Evolutionary conservation across 805 yeast genomes (phyloP).

Genomic region (Candida silvatica): DNA sequence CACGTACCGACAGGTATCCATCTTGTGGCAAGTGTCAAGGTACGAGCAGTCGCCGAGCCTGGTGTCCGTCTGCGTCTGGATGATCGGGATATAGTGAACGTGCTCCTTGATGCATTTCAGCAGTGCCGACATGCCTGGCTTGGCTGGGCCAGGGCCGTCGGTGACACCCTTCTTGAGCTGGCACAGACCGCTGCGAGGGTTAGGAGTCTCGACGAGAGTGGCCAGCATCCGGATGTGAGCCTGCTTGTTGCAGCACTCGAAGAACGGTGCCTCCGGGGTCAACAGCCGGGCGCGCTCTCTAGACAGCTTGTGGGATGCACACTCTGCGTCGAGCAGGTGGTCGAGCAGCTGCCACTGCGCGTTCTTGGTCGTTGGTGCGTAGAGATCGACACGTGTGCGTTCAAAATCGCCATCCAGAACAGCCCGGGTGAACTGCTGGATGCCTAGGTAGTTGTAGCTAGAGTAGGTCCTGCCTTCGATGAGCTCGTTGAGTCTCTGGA

Average conservation of each 20-base stretch:
- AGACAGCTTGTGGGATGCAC: conserved; percentile 32
- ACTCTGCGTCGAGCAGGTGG: conserved; percentile 15
- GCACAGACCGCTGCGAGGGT: conserved; percentile 14
- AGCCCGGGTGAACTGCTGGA: too few species aligned
- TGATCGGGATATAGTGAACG: conserved; percentile 47
- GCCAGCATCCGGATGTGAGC: conserved; percentile 24
- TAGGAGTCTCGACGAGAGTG: conserved; percentile 14
- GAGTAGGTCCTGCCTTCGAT: too few species aligned
- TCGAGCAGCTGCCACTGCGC: conserved; percentile 19
- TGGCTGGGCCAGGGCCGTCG: conserved; percentile 1
- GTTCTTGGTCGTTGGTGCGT: conserved; percentile 19
- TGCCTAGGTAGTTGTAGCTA: too few species aligned
- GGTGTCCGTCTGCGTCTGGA: conserved; percentile 56
- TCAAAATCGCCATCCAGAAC: too few species aligned
- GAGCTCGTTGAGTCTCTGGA: too few species aligned
- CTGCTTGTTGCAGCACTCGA: conserved; percentile 39
- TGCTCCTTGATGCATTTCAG: conserved; percentile 25
- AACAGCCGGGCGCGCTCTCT: conserved; percentile 30
- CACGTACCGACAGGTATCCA: conserved; percentile 68
- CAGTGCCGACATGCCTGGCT: conserved; percentile 16
- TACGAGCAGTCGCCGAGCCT: conserved; percentile 87
- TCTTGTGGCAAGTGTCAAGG: conserved; percentile 87
- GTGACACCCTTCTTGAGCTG: conserved; percentile 16
- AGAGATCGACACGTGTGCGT: too few species aligned
- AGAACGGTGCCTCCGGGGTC: conserved; percentile 34